phyloP scores from a whole-genome alignment of 495 filamentous ascomycete species.

The Jackrogersella minutella region DNA sequence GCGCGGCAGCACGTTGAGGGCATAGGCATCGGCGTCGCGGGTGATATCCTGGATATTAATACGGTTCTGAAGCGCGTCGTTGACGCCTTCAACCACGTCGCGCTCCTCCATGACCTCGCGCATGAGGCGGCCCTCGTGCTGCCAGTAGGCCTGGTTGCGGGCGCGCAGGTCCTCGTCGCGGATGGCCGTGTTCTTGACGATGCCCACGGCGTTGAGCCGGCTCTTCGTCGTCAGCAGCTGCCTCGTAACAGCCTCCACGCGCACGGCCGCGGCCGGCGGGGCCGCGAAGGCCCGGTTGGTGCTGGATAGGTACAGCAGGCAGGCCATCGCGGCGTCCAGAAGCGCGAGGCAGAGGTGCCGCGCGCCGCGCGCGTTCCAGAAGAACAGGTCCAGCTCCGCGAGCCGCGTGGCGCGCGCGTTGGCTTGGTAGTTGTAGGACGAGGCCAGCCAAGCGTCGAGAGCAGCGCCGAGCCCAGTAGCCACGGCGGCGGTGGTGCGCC shows the following conservation, averaged over 20 bases:
- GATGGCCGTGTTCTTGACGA: slow-evolving; percentile 63
- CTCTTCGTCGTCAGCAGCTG: slow-evolving; percentile 51
- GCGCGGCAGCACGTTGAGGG: slow-evolving; percentile 53
- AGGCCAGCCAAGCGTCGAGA: slow-evolving; percentile 68
- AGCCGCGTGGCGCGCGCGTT: slow-evolving; percentile 67
- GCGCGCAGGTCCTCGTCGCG: slow-evolving; percentile 61
- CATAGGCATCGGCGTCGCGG: slow-evolving; percentile 64
- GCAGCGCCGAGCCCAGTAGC: slow-evolving; percentile 65
- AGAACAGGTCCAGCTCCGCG: slow-evolving; percentile 69
- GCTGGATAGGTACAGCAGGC: slow-evolving; percentile 72
- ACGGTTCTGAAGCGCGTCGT: slow-evolving; percentile 60
- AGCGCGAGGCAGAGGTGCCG: slow-evolving; percentile 66
- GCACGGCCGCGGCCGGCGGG: slow-evolving; percentile 56
- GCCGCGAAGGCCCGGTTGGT: slow-evolving; percentile 71
- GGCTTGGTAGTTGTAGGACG: slow-evolving; percentile 65
- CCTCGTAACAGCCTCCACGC: slow-evolving; percentile 54
- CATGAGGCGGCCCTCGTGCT: slow-evolving; percentile 61
- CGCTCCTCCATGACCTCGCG: slow-evolving; percentile 67
- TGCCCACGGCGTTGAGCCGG: slow-evolving; percentile 59
- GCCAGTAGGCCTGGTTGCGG: slow-evolving; percentile 59
- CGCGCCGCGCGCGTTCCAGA: slow-evolving; percentile 68
- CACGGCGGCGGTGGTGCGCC: slow-evolving; percentile 75
- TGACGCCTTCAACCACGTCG: slow-evolving; percentile 65
- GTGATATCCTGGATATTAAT: slow-evolving; percentile 58
- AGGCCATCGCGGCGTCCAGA: slow-evolving; percentile 67